These are phyloP conservation scores for Coemansia sp. DNA, from an alignment of 192 early-diverging fungal genomes.

Conservation along the genomic window DNA sequence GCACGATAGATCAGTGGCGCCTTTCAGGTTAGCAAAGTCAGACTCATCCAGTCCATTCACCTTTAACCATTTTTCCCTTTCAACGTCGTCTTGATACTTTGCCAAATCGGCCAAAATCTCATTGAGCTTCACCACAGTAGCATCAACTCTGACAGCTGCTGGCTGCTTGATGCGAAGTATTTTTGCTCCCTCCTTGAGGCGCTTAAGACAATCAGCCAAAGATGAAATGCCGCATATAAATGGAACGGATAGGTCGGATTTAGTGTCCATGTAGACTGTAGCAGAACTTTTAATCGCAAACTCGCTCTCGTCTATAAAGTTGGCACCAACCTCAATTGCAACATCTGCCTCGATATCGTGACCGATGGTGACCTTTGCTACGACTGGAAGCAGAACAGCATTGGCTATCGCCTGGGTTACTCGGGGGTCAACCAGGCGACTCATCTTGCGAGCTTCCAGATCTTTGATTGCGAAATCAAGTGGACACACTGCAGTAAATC, in stretches of 20 bases:
- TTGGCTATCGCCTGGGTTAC: constrained; percentile 90
- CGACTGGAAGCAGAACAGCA: constrained; percentile 93
- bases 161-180: background rate
- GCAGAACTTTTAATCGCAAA: background rate
- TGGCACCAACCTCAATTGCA: background rate
- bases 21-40: background rate
- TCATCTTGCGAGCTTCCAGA: constrained; percentile 82
- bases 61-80: background rate
- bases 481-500: constrained; percentile 93
- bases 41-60: background rate
- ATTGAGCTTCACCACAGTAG: background rate
- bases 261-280: background rate
- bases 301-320: constrained; percentile 25
- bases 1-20: background rate
- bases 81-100: background rate
- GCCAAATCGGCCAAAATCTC: background rate
- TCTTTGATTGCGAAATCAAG: constrained; percentile 88
- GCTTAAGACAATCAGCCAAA: background rate
- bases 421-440: constrained; percentile 92
- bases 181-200: background rate
- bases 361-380: constrained; percentile 94
- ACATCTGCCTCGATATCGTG: constrained; percentile 91
- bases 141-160: background rate
- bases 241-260: background rate
- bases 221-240: background rate